Conservation (phyloP, 768 basidiomycete species). For the Panellus pusillus region DNA sequence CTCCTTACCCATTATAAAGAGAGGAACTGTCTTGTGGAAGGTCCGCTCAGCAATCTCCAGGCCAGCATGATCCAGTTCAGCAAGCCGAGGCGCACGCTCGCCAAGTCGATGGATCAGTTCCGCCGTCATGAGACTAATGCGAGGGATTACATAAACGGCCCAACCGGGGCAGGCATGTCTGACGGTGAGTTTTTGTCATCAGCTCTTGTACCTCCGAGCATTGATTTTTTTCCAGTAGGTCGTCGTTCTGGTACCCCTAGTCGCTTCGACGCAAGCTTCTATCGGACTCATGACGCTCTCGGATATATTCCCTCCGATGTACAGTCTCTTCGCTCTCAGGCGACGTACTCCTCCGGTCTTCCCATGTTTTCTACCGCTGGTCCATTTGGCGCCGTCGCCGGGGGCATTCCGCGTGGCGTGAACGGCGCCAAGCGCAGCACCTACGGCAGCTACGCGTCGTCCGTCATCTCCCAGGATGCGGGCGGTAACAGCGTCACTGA, state of each 20-base stretch:
- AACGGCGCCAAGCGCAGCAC: slow-evolving; percentile 73
- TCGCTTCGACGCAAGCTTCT: slow-evolving; percentile 95
- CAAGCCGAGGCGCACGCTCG: slow-evolving; percentile 88
- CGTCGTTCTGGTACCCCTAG: slow-evolving; percentile 87
- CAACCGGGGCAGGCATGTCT: slow-evolving; percentile 38
- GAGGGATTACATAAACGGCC: slow-evolving; percentile 63
- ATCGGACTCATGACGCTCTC: slow-evolving; percentile 90
- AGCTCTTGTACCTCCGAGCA: not conserved
- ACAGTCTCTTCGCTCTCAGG: slow-evolving; percentile 95
- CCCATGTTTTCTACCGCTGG: slow-evolving; percentile 77
- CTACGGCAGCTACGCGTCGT: slow-evolving; percentile 83
- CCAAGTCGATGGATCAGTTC: slow-evolving; percentile 91
- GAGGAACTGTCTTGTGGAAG: slow-evolving; percentile 90
- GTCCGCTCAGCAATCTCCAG: slow-evolving; percentile 93
- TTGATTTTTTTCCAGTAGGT: slow-evolving; percentile 31
- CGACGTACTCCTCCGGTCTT: slow-evolving; percentile 89
- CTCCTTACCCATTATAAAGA: slow-evolving; percentile 99
- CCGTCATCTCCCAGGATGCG: slow-evolving; percentile 90
- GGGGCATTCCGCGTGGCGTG: slow-evolving; percentile 57
- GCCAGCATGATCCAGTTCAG: slow-evolving; percentile 99
- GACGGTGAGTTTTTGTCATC: slow-evolving; percentile 46
- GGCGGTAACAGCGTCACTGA: slow-evolving; percentile 61
- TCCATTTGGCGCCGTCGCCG: slow-evolving; percentile 58
- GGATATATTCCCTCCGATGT: slow-evolving; percentile 95
- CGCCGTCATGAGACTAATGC: slow-evolving; percentile 91